These are phyloP conservation scores for Cyberlindnera euphorbiiphila DNA, from an alignment of 805 yeast genomes.

Conservation along the genomic window DNA sequence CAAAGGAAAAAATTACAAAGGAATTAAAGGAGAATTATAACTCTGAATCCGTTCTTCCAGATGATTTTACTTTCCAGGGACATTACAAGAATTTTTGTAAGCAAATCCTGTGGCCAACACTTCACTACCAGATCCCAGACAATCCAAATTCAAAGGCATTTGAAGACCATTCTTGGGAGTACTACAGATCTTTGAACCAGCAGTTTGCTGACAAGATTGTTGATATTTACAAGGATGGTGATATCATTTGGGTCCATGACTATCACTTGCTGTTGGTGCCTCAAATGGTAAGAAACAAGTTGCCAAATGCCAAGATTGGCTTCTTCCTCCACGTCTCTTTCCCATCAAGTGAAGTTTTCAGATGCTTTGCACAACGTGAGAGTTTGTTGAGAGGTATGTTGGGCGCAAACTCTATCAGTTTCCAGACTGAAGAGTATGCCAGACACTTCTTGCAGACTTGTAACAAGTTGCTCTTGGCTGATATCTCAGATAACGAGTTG, in stretches of 20 bases:
- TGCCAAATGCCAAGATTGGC: conserved; percentile 86
- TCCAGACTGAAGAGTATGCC: conserved; percentile 91
- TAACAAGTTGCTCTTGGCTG: conserved; percentile 77
- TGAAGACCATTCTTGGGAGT: conserved; percentile 92
- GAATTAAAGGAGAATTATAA: conserved; percentile 46
- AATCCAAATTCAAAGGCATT: conserved; percentile 91
- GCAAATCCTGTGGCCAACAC: conserved; percentile 94
- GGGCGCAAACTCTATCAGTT: conserved; percentile 84
- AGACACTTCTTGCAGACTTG: conserved; percentile 92
- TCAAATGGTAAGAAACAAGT: conserved; percentile 64
- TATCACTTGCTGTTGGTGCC: conserved; percentile 89
- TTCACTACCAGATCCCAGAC: conserved; percentile 92
- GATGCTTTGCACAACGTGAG: conserved; percentile 87
- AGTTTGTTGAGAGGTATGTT: conserved; percentile 74
- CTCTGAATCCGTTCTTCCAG: conserved; percentile 65
- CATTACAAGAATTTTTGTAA: conserved; percentile 91
- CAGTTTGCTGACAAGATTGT: conserved; percentile 74
- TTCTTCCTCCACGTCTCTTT: conserved; percentile 91
- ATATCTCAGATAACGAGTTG: conserved; percentile 63
- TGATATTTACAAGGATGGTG: conserved; percentile 64
- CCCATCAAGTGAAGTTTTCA: conserved; percentile 92
- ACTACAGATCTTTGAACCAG: conserved; percentile 73
- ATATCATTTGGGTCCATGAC: conserved; percentile 89
- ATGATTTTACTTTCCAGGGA: conserved; percentile 80
- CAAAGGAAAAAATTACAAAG: conserved; percentile 49